phyloP scores from a whole-genome alignment of 2,329 filamentous ascomycete genomes.

The Dactylellina parvicollis region DNA sequence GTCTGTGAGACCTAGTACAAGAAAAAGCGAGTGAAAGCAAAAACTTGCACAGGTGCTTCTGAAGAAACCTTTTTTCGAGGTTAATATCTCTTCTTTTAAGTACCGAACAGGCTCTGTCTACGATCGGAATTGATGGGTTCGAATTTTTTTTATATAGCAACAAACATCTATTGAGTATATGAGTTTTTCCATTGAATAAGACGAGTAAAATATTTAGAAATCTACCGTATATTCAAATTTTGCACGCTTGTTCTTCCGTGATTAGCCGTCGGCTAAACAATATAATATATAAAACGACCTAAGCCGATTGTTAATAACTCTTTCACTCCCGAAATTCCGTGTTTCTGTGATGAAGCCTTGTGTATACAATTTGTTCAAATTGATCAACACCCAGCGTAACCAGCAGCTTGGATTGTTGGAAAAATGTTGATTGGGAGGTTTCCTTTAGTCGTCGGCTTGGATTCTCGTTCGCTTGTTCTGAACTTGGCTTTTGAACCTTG shows the following conservation, averaged over 20 bases:
- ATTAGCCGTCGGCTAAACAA: conserved; percentile 9
- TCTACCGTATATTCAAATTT: background rate
- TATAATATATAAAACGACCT: background rate
- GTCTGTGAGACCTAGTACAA: background rate
- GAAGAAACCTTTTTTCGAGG: background rate
- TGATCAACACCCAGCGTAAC: background rate
- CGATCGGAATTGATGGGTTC: background rate
- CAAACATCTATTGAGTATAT: background rate
- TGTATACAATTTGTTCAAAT: background rate
- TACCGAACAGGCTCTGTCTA: background rate
- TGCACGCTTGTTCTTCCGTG: background rate
- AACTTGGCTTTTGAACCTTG: conserved; percentile 2
- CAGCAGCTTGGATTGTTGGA: conserved; percentile 8
- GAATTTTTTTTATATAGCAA: background rate
- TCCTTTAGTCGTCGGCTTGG: background rate
- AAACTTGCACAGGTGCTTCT: background rate
- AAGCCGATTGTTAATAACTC: background rate
- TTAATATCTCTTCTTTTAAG: background rate
- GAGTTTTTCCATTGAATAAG: too few relatives aligned
- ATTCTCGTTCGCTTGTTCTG: conserved; percentile 19
- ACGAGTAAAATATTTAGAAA: too few relatives aligned
- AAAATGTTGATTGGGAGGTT: conserved; percentile 9
- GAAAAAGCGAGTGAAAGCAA: background rate
- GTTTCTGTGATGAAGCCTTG: conserved; percentile 1
- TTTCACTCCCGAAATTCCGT: background rate